Conservation (phyloP, 805 yeast genomes). For the Wickerhamiella sorbophila region DNA sequence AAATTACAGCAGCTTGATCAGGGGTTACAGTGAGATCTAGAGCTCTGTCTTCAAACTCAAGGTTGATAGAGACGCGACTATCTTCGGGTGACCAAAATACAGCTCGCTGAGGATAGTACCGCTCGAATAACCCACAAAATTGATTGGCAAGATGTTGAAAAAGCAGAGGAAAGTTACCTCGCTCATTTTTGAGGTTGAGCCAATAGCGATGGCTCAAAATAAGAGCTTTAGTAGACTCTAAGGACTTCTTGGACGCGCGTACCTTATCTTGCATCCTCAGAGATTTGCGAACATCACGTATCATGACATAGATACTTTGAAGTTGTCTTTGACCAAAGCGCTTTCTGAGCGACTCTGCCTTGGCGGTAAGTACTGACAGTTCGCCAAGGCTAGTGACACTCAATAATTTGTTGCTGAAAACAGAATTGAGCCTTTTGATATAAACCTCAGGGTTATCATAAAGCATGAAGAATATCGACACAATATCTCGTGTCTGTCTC, state of each 20-base stretch:
- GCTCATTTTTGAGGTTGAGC: constrained; percentile 38
- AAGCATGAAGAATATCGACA: constrained; percentile 56
- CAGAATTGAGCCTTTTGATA: constrained; percentile 45
- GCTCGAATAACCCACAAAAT: constrained; percentile 33
- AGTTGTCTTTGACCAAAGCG: constrained; percentile 57
- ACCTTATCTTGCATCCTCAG: constrained; percentile 39
- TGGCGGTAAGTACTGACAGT: constrained; percentile 26
- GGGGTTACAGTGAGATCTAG: constrained; percentile 42
- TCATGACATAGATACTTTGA: constrained; percentile 67
- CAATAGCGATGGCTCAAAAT: constrained; percentile 70
- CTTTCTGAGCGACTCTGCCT: constrained; percentile 40
- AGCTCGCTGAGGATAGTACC: constrained; percentile 41
- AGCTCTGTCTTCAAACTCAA: constrained; percentile 38
- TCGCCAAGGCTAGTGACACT: constrained; percentile 20
- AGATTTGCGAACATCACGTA: constrained; percentile 40
- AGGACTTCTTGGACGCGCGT: constrained; percentile 22
- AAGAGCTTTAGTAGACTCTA: constrained; percentile 27
- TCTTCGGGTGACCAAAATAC: constrained; percentile 42
- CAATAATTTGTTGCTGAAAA: constrained; percentile 46
- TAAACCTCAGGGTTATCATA: constrained; percentile 57
- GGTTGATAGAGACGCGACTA: constrained; percentile 48
- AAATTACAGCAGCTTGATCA: constrained; percentile 52
- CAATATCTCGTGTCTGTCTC: constrained; percentile 43
- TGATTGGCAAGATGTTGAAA: constrained; percentile 27
- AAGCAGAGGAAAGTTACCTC: constrained; percentile 30